Evolutionary conservation across 768 basidiomycete genomes (phyloP).

Genomic region (Plicaturopsis crispa): DNA sequence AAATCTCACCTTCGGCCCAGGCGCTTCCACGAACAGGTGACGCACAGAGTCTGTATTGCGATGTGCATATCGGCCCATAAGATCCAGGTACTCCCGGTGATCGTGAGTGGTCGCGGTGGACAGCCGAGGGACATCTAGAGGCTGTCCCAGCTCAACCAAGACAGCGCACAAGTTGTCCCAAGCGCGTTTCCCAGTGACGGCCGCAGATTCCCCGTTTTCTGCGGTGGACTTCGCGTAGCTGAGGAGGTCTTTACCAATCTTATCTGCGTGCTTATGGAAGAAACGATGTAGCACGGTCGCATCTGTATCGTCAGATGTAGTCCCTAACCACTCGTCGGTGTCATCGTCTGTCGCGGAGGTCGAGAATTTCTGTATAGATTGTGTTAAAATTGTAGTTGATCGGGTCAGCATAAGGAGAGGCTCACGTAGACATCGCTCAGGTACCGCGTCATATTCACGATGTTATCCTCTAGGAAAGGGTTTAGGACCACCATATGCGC

Average conservation of each 20-base stretch:
- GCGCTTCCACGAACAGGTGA: conserved; percentile 57
- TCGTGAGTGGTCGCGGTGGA: conserved; percentile 37
- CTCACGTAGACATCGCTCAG: conserved; percentile 69
- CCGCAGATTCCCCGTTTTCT: conserved; percentile 47
- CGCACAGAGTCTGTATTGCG: conserved; percentile 55
- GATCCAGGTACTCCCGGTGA: conserved; percentile 59
- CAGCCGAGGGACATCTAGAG: conserved; percentile 58
- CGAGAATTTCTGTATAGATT: conserved; percentile 30
- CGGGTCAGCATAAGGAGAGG: conserved; percentile 4
- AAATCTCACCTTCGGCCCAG: conserved; percentile 33
- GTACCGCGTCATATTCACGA: conserved; percentile 67
- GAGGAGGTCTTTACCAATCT: conserved; percentile 80
- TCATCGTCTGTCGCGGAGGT: conserved; percentile 44
- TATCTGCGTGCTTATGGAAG: conserved; percentile 79
- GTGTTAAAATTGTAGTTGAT: neutral
- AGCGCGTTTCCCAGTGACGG: conserved; percentile 63
- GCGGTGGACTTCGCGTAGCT: conserved; percentile 55
- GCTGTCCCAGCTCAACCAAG: conserved; percentile 71
- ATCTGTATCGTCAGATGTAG: conserved; percentile 79
- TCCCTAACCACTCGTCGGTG: conserved; percentile 64
- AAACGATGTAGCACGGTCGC: conserved; percentile 78
- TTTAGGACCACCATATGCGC: conserved; percentile 79
- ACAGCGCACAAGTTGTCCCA: conserved; percentile 79
- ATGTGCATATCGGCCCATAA: conserved; percentile 59
- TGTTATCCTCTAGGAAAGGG: conserved; percentile 62